A percentile compares a stretch with the other conserved stretches of the same genome.
phyloP scores from a whole-genome alignment of 768 basidiomycete genomes.

The Butyriboletus loyo region DNA sequence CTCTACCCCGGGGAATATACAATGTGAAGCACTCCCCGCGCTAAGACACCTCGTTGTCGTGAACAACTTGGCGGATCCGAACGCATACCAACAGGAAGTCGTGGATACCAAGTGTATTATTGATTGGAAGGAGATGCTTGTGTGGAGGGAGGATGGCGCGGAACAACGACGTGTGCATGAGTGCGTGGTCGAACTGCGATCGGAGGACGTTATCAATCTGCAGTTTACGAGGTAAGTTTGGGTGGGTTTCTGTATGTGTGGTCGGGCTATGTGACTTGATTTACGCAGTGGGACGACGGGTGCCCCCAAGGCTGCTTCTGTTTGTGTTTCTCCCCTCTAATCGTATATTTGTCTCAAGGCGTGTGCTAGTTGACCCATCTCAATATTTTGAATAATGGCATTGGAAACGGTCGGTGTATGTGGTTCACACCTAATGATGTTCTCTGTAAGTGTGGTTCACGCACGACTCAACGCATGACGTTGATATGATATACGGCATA shows the following conservation, averaged over 20 bases:
- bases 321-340: conserved; percentile 30
- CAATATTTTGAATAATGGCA: conserved; percentile 75
- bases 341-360: neutral
- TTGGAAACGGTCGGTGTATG: conserved; percentile 73
- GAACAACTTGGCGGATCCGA: conserved; percentile 49
- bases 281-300: conserved; percentile 71
- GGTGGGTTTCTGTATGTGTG: neutral
- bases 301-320: conserved; percentile 78
- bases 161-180: conserved; percentile 45
- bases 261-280: neutral
- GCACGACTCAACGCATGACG: neutral
- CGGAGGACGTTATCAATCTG: conserved; percentile 75
- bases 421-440: conserved; percentile 59
- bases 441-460: conserved; percentile 48
- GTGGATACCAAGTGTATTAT: conserved; percentile 48
- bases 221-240: conserved; percentile 75
- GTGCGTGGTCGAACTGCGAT: conserved; percentile 39
- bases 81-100: conserved; percentile 38
- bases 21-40: conserved; percentile 55
- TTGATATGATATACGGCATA: conserved; percentile 26
- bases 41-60: conserved; percentile 65
- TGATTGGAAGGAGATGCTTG: conserved; percentile 69
- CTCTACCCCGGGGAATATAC: conserved; percentile 52
- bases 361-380: conserved; percentile 62
- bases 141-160: conserved; percentile 58